Evolutionary conservation across 768 basidiomycete species (phyloP), one percentile per base, ranked within the genome.

Genomic region (Hypholoma fasciculare): DNA sequence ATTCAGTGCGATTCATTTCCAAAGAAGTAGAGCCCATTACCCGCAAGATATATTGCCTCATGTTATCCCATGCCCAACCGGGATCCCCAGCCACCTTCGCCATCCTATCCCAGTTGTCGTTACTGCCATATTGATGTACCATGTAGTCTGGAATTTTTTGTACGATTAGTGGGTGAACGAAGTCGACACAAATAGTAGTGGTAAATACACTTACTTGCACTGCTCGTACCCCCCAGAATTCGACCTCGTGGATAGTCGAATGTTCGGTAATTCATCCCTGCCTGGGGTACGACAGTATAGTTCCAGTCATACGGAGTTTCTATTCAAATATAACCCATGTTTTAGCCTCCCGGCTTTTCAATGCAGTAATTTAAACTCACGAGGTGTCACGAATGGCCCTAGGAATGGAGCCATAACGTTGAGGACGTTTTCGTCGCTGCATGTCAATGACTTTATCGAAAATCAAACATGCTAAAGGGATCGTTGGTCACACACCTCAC

Each of bases 1-100:
- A 7, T 17, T 54, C 6, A 54, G 19, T 2, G n/a, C 17, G 3
- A 36, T 26, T 0, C 4, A 13, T 4, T 62, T 40, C 69, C 66
- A 61, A 75, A 19, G 13, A 42, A 5, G 13, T 17, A 46, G 17
- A 12, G 11, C 3, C 2, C 7, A 54, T 47, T 34, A 75, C 75
- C 62, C 71, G 71, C 36, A 60, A 56, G 44, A 72, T 66, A 60
- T 73, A 77, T 36, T 70, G 66, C 26, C 67, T 64, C 39, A 79
- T 67, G 11, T 65, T 67, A 19, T 68, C 58, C 78, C 78, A 79
- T 8, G 64, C 66, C 76, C 74, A 78, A 13, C 73, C 72, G 9
- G 56, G 16, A 60, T 79, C 76, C 7, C 70, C 71, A 12, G 74
- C 70, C 16, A 74, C 56, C 11, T 55, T 47, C 1, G 71, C 76